phyloP scores from a whole-genome alignment of 2,329 filamentous ascomycete genomes.

The Hysterium pulicare region DNA sequence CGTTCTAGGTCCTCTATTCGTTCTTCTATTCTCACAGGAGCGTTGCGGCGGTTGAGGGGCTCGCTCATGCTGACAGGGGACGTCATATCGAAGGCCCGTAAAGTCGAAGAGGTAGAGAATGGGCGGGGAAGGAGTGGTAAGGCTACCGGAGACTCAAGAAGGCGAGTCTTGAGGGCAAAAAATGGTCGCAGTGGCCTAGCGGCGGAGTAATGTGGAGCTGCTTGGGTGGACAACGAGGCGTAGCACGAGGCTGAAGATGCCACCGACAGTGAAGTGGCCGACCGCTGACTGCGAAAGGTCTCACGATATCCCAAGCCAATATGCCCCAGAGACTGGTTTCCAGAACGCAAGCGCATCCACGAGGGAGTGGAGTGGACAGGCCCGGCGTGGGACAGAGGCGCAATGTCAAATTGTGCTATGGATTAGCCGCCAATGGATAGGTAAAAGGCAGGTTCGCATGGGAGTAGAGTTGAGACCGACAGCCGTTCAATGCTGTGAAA shows the following conservation, averaged over 20 bases:
- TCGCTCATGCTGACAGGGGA: slow-evolving; percentile 24
- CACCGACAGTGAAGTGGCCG: too few species aligned
- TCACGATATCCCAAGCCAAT: slow-evolving; percentile 1
- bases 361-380: slow-evolving; percentile 8
- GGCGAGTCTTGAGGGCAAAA: too few species aligned
- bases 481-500: too few species aligned
- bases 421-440: too few species aligned
- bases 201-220: too few species aligned
- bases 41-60: slow-evolving; percentile 22
- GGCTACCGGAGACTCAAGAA: not conserved
- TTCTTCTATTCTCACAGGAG: slow-evolving; percentile 21
- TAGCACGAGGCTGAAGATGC: too few species aligned
- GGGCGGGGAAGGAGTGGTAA: slow-evolving; percentile 1
- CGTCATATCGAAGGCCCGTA: slow-evolving; percentile 1
- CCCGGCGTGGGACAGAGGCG: too few species aligned
- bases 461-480: too few species aligned
- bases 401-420: too few species aligned
- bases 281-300: not conserved
- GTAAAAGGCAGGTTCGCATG: too few species aligned
- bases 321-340: slow-evolving; percentile 21
- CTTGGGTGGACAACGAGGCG: too few species aligned
- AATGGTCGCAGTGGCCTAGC: too few species aligned
- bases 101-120: slow-evolving; percentile 9
- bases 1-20: slow-evolving; percentile 69
- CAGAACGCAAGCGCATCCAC: slow-evolving; percentile 23